phyloP scores from a whole-genome alignment of 805 yeast genomes.

The Candida sphagnicola region DNA sequence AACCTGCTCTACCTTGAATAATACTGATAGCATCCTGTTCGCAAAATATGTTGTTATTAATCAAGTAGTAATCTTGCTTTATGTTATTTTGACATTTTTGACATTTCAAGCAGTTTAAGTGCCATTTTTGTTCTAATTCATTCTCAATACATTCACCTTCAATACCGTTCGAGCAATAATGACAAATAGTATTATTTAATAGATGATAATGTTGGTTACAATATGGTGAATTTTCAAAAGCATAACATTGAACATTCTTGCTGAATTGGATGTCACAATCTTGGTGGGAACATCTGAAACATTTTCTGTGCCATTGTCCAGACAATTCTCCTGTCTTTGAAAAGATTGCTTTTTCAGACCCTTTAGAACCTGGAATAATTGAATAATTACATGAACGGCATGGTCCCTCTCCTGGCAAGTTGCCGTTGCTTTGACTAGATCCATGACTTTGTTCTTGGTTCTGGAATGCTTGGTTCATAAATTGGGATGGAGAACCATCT shows the following conservation, averaged over 20 bases:
- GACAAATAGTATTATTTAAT: conserved; percentile 72
- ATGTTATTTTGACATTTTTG: conserved; percentile 51
- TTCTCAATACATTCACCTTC: conserved; percentile 90
- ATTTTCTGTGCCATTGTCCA: conserved; percentile 92
- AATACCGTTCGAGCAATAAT: conserved; percentile 66
- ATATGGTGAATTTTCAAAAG: conserved; percentile 72
- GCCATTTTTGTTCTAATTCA: conserved; percentile 69
- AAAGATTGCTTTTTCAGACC: conserved; percentile 58
- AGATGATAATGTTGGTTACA: conserved; percentile 77
- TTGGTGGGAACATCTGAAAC: conserved; percentile 64
- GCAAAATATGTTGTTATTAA: conserved; percentile 51
- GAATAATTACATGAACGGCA: conserved; percentile 67
- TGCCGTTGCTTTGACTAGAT: no score
- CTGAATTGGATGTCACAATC: conserved; percentile 56
- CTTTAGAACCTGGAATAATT: conserved; percentile 41
- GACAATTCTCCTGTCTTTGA: conserved; percentile 81
- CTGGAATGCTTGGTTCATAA: conserved; percentile 4
- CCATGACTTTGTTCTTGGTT: no score
- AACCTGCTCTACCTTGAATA: conserved; percentile 20
- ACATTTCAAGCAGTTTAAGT: conserved; percentile 69
- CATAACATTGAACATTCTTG: conserved; percentile 68
- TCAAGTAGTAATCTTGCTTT: conserved; percentile 50
- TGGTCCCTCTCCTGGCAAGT: conserved; percentile 68
- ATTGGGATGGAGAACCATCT: conserved; percentile 9
- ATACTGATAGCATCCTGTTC: conserved; percentile 39